A percentile compares a stretch with the other conserved stretches of the same genome.
These are phyloP conservation scores for Candida albicans DNA, from an alignment of 1,139 yeast species.

Conservation along the genomic window DNA sequence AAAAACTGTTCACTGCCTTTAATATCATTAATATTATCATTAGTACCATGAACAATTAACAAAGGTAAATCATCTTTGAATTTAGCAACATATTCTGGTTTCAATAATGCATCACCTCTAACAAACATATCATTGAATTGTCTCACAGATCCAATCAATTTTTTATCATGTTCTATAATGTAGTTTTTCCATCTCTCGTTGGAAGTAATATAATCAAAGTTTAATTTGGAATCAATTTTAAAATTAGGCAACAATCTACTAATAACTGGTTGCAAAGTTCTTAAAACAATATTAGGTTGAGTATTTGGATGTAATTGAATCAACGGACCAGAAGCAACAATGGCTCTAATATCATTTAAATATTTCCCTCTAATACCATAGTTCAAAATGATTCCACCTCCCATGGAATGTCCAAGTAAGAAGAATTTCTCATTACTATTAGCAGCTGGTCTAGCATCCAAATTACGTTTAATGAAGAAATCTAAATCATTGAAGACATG, in stretches of 20 bases:
- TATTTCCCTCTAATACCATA: constrained; percentile 70
- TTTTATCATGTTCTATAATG: constrained; percentile 36
- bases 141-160: constrained; percentile 43
- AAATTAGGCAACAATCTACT: constrained; percentile 52
- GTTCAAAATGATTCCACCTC: constrained; percentile 79
- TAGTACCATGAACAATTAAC: constrained; percentile 46
- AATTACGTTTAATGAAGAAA: constrained; percentile 48
- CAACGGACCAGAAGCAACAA: constrained; percentile 68
- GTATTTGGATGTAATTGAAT: constrained; percentile 59
- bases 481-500: constrained; percentile 71
- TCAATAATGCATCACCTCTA: constrained; percentile 57
- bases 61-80: constrained; percentile 47
- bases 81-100: constrained; percentile 40
- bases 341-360: constrained; percentile 53
- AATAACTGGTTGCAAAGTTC: constrained; percentile 46
- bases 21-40: constrained; percentile 53
- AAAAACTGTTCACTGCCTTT: constrained; percentile 53
- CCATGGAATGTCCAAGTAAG: constrained; percentile 92
- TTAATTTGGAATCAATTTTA: constrained; percentile 57
- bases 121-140: constrained; percentile 61
- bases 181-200: constrained; percentile 50
- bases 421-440: constrained; percentile 45
- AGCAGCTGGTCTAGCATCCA: constrained; percentile 20
- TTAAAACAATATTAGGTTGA: constrained; percentile 52
- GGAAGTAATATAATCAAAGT: constrained; percentile 55